These are phyloP conservation scores for Parmelia sp. DNA, from an alignment of 495 filamentous ascomycete species.

Conservation along the genomic window DNA sequence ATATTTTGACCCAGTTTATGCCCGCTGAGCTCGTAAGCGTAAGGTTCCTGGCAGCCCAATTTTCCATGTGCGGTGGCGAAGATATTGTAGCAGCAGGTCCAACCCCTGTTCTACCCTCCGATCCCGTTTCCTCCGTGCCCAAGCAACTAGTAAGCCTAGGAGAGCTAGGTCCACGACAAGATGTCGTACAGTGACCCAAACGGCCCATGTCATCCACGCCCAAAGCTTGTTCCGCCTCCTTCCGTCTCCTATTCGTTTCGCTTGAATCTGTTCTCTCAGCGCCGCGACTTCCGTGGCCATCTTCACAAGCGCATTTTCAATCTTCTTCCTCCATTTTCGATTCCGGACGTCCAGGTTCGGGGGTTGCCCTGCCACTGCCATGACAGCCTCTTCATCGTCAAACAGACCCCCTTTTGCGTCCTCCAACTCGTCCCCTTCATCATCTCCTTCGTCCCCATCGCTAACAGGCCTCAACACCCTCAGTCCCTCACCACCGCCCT, in stretches of 20 bases:
- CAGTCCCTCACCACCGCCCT: slow-evolving; percentile 39
- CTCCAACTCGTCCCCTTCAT: slow-evolving; percentile 35
- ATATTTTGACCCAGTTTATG: not conserved
- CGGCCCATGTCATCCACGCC: slow-evolving; percentile 67
- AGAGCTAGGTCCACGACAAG: slow-evolving; percentile 63
- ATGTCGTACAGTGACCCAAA: slow-evolving; percentile 67
- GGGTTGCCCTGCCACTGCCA: slow-evolving; percentile 8
- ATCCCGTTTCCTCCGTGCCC: slow-evolving; percentile 73
- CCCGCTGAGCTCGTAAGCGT: not conserved
- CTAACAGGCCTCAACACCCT: slow-evolving; percentile 74
- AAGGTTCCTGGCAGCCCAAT: slow-evolving; percentile 27
- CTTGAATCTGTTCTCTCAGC: slow-evolving; percentile 84
- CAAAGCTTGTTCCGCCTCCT: slow-evolving; percentile 48
- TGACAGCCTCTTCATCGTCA: slow-evolving; percentile 18
- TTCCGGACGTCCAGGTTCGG: slow-evolving; percentile 29
- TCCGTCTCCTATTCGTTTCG: slow-evolving; percentile 38
- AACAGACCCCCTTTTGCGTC: slow-evolving; percentile 26
- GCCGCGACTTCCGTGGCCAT: slow-evolving; percentile 92
- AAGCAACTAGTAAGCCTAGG: slow-evolving; percentile 64
- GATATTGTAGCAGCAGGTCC: slow-evolving; percentile 53
- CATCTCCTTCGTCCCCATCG: slow-evolving; percentile 58
- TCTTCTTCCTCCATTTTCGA: slow-evolving; percentile 66
- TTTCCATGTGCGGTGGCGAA: slow-evolving; percentile 52
- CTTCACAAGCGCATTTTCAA: slow-evolving; percentile 81
- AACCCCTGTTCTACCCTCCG: slow-evolving; percentile 71